phyloP scores from a whole-genome alignment of 768 basidiomycete species.

The Artomyces pyxidatus region DNA sequence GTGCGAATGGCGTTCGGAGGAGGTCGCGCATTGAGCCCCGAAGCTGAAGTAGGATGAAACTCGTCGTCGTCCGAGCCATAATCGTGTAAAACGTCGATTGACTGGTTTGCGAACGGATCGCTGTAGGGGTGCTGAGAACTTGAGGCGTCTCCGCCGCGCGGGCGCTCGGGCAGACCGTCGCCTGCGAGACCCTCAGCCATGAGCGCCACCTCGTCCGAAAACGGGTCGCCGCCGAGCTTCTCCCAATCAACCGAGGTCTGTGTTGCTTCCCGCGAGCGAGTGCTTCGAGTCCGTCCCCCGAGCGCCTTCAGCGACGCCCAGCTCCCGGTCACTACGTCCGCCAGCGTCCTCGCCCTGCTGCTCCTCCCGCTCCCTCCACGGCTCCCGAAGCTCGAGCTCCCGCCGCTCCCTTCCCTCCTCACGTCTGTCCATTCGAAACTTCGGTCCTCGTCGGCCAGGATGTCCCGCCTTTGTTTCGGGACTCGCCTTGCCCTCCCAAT shows the following conservation, averaged over 20 bases:
- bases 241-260: slow-evolving; percentile 10
- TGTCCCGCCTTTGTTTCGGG: slow-evolving; percentile 44
- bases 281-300: slow-evolving; percentile 2
- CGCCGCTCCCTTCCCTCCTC: slow-evolving; percentile 18
- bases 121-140: slow-evolving; percentile 27
- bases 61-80: slow-evolving; percentile 14
- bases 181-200: slow-evolving; percentile 15
- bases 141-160: slow-evolving; percentile 1
- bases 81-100: slow-evolving; percentile 1
- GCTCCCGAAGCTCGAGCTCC: slow-evolving; percentile 2
- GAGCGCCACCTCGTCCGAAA: slow-evolving; percentile 36
- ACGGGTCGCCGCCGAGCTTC: slow-evolving; percentile 32
- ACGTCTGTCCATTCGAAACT: slow-evolving; percentile 22
- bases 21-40: not conserved
- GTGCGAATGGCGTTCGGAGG: slow-evolving; percentile 4
- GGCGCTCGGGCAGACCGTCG: slow-evolving; percentile 4
- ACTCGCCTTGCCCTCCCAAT: slow-evolving; percentile 9
- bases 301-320: slow-evolving; percentile 9
- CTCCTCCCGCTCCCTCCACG: not conserved
- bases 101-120: slow-evolving; percentile 35
- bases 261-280: slow-evolving; percentile 4
- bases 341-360: slow-evolving; percentile 3
- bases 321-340: slow-evolving; percentile 15
- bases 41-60: too few relatives aligned
- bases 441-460: slow-evolving; percentile 72